Evolutionary conservation across 257 asterid species (phyloP), one percentile per base, ranked within the genome.

Genomic region (Nicotiana benthamiana): DNA sequence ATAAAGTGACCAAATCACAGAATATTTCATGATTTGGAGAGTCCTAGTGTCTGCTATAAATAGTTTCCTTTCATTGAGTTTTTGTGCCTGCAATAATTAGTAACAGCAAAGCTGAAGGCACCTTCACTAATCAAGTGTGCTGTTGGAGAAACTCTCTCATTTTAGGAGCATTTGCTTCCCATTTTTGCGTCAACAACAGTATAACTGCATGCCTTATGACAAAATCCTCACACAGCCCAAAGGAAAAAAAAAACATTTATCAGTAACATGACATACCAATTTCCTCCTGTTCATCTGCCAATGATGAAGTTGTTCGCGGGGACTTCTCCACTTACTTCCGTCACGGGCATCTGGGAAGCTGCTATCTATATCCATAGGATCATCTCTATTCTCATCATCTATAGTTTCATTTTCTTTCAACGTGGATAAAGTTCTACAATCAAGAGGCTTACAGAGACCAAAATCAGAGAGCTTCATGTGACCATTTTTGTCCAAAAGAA

Each of bases 371-470:
- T 89, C 91, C 91, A 89, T 89, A 7, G 91, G 83, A 62, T 89
- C 88, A 80, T 88, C 83, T 53, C 81, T 84, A 78, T 83, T 86
- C 87, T 87, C 91, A 74, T 87, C 93, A 87, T 61, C 90, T 90
- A 87, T 83, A 81, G 90, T 83, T 86, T 86, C 87, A 46, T 89
- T 83, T 84, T 89, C 93, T 64, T 84, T 87, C 60, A 89, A 85
- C 5, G 91, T 86, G 72, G 91, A 83, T 64, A 89, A 83, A 24
- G 89, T 89, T 85, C 90, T 87, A 83, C 91, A 86, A 74, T 94
- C 98, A 72, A 94, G 97, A 77, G 98, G 98, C 92, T 94, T 94
- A 89, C 97, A 94, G 74, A 94, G 98, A 82, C 98, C 98, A 89
- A 94, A 94, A 80, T 94, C 98, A 59, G 98, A 94, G 81, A 94